These are phyloP conservation scores for Alternaria gansuensis DNA, from an alignment of 2,329 filamentous ascomycete genomes.

Conservation along the genomic window DNA sequence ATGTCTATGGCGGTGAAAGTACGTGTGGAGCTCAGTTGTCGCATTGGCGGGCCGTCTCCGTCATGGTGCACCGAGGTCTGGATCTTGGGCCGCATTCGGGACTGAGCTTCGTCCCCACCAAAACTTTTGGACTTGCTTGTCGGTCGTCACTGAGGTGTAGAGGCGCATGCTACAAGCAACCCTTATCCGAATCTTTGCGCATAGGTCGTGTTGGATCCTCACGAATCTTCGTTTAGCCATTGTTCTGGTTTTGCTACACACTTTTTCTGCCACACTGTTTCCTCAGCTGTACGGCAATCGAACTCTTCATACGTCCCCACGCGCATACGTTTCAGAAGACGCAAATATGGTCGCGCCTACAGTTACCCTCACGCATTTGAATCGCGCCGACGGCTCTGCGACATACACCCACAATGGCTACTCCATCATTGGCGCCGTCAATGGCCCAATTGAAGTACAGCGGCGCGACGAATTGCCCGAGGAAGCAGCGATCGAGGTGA, in stretches of 20 bases:
- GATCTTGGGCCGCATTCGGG: constrained; percentile 30
- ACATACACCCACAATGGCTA: constrained; percentile 79
- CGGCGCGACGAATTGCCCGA: constrained; percentile 90
- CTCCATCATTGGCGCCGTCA: constrained; percentile 83
- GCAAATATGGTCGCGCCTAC: constrained; percentile 41
- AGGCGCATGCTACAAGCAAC: not conserved
- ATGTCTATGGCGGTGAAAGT: constrained; percentile 10
- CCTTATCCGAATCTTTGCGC: not conserved
- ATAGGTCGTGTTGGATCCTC: not conserved
- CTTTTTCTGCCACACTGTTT: not conserved
- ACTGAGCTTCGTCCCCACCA: constrained; percentile 37
- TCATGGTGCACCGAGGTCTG: constrained; percentile 35
- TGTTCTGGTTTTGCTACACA: not conserved
- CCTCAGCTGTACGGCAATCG: not conserved
- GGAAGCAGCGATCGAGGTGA: constrained; percentile 88
- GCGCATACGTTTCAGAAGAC: constrained; percentile 2
- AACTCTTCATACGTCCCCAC: constrained; percentile 2
- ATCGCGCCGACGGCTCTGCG: constrained; percentile 80
- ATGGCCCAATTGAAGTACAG: constrained; percentile 90
- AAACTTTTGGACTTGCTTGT: constrained; percentile 35
- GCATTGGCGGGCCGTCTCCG: constrained; percentile 19
- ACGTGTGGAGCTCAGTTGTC: constrained; percentile 5
- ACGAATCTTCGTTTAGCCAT: not conserved
- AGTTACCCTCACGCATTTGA: constrained; percentile 59
- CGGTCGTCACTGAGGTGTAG: constrained; percentile 1